phyloP scores from a whole-genome alignment of 331 rosid genomes.

The Quercus lobata region DNA sequence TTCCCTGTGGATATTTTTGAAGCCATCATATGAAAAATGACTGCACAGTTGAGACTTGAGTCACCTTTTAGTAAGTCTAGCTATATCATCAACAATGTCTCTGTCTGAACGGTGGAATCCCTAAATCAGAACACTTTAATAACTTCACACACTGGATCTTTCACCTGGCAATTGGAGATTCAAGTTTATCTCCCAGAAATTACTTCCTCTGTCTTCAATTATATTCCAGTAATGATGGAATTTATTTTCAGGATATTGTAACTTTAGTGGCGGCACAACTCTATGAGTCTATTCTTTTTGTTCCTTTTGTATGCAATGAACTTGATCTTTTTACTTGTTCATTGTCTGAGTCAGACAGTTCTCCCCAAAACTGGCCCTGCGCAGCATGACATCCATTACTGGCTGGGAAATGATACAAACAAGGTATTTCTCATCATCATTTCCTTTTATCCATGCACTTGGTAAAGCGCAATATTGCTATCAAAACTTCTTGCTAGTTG shows the following conservation, averaged over 20 bases:
- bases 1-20: conserved; percentile 19
- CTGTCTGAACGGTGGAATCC: background rate
- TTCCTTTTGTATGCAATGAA: conserved; percentile 13
- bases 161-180: background rate
- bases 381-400: conserved; percentile 80
- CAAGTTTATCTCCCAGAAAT: background rate
- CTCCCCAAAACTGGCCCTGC: conserved; percentile 61
- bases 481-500: background rate
- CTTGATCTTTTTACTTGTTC: conserved; percentile 27
- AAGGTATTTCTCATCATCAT: conserved; percentile 43
- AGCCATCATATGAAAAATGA: background rate
- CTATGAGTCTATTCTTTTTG: background rate
- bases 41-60: background rate
- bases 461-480: background rate
- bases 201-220: background rate
- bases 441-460: conserved; percentile 5
- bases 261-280: conserved; percentile 14
- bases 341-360: conserved; percentile 52
- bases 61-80: background rate
- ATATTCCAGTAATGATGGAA: conserved; percentile 5
- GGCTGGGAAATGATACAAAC: conserved; percentile 71
- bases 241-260: conserved; percentile 5
- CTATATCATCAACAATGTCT: background rate
- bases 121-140: background rate
- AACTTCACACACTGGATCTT: background rate